These are phyloP conservation scores for Beauveria rudraprayagi DNA, from an alignment of 2,329 filamentous ascomycete genomes.

Conservation along the genomic window DNA sequence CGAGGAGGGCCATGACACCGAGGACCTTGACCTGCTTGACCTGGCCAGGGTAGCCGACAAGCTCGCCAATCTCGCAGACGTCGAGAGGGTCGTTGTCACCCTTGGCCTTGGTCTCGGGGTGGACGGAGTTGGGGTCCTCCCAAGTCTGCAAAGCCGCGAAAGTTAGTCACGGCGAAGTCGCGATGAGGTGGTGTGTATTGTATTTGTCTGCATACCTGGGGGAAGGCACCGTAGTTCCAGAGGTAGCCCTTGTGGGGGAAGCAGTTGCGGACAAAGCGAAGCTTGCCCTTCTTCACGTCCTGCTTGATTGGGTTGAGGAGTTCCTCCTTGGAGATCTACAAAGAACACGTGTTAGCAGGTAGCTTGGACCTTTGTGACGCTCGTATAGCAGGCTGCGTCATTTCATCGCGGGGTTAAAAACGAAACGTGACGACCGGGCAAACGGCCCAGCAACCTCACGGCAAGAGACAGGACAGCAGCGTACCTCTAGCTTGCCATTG, in stretches of 20 bases:
- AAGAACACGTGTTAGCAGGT: conserved; percentile 1
- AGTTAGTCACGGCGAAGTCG: conserved; percentile 11
- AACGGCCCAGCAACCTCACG: background rate
- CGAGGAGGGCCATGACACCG: conserved; percentile 96
- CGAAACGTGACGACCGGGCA: background rate
- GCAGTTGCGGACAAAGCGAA: conserved; percentile 98
- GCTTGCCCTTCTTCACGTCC: conserved; percentile 99
- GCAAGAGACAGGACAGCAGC: conserved; percentile 21
- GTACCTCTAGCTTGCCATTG: conserved; percentile 97
- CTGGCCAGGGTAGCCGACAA: conserved; percentile 91
- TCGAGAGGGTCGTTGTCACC: conserved; percentile 99
- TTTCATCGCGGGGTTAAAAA: background rate
- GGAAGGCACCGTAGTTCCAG: conserved; percentile 99
- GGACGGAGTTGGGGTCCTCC: conserved; percentile 93
- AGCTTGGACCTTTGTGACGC: background rate
- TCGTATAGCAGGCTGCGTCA: conserved; percentile 3
- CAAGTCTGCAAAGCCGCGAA: conserved; percentile 60
- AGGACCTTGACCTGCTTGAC: conserved; percentile 99
- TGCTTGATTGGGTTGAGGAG: conserved; percentile 98
- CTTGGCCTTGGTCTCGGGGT: conserved; percentile 99
- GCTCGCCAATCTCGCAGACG: conserved; percentile 98
- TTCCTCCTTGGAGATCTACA: conserved; percentile 96
- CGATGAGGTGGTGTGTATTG: conserved; percentile 4
- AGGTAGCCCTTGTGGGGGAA: conserved; percentile 99
- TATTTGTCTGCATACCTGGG: conserved; percentile 57